phyloP scores from a whole-genome alignment of 352 stramenopile species.

The Pythium myriotylum region DNA sequence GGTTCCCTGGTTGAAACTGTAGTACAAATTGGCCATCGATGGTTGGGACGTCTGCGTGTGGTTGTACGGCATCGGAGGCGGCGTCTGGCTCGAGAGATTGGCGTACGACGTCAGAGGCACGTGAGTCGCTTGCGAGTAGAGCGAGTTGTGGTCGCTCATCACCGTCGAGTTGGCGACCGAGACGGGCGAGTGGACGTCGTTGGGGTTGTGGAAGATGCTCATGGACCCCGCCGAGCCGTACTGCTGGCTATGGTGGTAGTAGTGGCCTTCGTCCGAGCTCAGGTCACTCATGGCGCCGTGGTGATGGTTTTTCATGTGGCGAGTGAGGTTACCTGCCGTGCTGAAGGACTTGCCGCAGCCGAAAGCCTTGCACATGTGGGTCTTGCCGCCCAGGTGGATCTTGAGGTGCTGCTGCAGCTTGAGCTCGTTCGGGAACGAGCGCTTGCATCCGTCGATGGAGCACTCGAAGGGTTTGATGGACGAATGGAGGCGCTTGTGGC shows the following conservation, averaged over 20 bases:
- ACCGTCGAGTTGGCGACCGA: constrained; percentile 20
- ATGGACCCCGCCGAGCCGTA: constrained; percentile 2
- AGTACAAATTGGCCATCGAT: constrained; percentile 25
- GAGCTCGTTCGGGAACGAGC: constrained; percentile 50
- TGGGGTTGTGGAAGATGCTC: constrained; percentile 20
- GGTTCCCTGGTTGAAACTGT: constrained; percentile 19
- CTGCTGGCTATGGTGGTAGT: constrained; percentile 11
- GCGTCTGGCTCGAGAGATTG: constrained; percentile 14
- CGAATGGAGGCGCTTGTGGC: constrained; percentile 61
- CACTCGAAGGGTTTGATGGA: constrained; percentile 48
- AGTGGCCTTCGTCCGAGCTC: constrained; percentile 2
- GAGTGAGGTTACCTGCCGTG: constrained; percentile 67
- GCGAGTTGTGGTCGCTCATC: constrained; percentile 15
- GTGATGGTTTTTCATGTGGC: constrained; percentile 69
- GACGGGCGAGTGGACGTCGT: constrained; percentile 19
- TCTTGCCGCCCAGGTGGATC: constrained; percentile 48
- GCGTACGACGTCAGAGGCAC: constrained; percentile 28
- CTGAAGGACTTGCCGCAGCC: constrained; percentile 69
- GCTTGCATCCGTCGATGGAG: constrained; percentile 44
- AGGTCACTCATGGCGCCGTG: constrained; percentile 11
- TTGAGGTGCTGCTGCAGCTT: constrained; percentile 57
- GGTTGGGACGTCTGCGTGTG: constrained; percentile 15
- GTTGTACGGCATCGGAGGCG: constrained; percentile 10
- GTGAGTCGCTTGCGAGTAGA: constrained; percentile 22
- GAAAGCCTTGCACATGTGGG: constrained; percentile 46